A percentile compares a stretch with the other conserved stretches of the same genome.
Evolutionary conservation across 768 basidiomycete genomes (phyloP).

Genomic region (Termitomyces sp.): DNA sequence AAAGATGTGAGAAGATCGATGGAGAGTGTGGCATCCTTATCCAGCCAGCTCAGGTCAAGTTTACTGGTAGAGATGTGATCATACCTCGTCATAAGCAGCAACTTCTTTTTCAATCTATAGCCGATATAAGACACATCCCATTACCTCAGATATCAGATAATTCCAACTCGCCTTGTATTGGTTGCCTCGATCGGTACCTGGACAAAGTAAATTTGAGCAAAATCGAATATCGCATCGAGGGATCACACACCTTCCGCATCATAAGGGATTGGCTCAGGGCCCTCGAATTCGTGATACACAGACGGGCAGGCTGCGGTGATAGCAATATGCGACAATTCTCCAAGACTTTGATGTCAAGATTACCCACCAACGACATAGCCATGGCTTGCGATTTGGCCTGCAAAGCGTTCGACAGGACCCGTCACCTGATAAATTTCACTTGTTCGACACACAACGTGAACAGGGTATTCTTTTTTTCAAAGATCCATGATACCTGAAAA

Average conservation of each 20-base stretch:
- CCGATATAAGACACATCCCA: background rate
- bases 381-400: conserved; percentile 81
- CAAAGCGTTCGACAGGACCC: conserved; percentile 94
- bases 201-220: background rate
- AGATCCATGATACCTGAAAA: conserved; percentile 56
- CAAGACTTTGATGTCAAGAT: background rate
- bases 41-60: background rate
- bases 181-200: conserved; percentile 89
- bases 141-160: background rate
- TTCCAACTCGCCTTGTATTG: conserved; percentile 65
- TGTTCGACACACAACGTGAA: background rate
- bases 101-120: conserved; percentile 83
- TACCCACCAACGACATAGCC: conserved; percentile 75
- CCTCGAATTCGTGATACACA: conserved; percentile 88
- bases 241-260: conserved; percentile 62
- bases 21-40: conserved; percentile 71
- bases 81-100: conserved; percentile 83
- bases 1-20: conserved; percentile 70
- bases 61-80: background rate
- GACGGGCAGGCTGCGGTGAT: conserved; percentile 66
- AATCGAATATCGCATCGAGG: background rate
- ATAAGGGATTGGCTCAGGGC: conserved; percentile 84
- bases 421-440: conserved; percentile 97
- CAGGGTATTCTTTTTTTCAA: background rate
- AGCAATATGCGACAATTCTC: background rate